A percentile compares a stretch with the other conserved stretches of the same genome.
Evolutionary conservation across 345 rosid genomes (phyloP).

Genomic region (Orychophragmus violaceus): DNA sequence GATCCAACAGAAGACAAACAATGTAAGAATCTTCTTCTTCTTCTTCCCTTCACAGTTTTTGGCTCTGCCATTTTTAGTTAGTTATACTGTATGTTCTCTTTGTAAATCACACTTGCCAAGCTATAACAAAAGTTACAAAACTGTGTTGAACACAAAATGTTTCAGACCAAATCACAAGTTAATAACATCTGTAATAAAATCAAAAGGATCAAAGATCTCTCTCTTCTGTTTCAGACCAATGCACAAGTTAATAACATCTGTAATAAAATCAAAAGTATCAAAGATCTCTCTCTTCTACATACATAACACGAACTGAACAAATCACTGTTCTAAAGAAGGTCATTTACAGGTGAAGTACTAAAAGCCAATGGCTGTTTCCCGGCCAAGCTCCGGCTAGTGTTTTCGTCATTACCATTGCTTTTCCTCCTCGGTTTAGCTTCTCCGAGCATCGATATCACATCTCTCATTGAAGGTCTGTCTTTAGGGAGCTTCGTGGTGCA

Average conservation of each 20-base stretch:
- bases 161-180: constrained; percentile 21
- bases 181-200: constrained; percentile 13
- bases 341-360: constrained; percentile 69
- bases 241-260: constrained; percentile 19
- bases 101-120: constrained; percentile 23
- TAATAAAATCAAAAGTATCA: constrained; percentile 13
- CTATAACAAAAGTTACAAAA: constrained; percentile 14
- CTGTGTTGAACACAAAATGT: constrained; percentile 13
- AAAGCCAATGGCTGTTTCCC: constrained; percentile 49
- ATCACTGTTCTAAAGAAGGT: constrained; percentile 47
- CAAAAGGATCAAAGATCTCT: not conserved
- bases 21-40: constrained; percentile 20
- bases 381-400: constrained; percentile 26
- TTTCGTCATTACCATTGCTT: constrained; percentile 48
- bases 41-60: constrained; percentile 20
- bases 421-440: constrained; percentile 93
- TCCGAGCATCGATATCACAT: constrained; percentile 81
- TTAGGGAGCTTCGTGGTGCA: constrained; percentile 84
- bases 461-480: constrained; percentile 91
- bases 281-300: constrained; percentile 30
- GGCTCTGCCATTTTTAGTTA: constrained; percentile 11
- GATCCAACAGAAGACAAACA: constrained; percentile 24
- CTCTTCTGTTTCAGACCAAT: constrained; percentile 13
- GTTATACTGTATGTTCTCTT: constrained; percentile 12
- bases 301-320: constrained; percentile 14